Evolutionary conservation across 495 filamentous ascomycete species (phyloP), one percentile per base, ranked within the genome.

Genomic region (Neurospora sp.): DNA sequence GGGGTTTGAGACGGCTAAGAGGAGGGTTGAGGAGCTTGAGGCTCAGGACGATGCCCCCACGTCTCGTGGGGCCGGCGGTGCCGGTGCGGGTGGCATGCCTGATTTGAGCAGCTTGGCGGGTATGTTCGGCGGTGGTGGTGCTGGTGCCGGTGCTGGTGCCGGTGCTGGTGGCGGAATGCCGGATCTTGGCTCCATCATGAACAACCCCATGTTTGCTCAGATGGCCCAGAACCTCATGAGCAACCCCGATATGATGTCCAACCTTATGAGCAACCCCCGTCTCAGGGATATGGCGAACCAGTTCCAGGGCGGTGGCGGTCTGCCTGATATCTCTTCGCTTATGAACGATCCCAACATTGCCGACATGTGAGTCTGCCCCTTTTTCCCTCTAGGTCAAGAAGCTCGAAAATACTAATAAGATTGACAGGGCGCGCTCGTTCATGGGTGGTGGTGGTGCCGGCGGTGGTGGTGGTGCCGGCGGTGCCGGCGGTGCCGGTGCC

Each of bases 211-310:
- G 96, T 94, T 99, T 81, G 85, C 93, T 54, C 91, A 85, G 84
- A 97, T 98, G 93, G 96, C 96, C 35, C 93, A 97, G 86, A 97
- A 93, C 79, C 81, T 99, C 54, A 98, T 98, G 95, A 92, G 89
- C 81, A 98, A 99, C 82, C 96, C 96, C 14, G 91, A 96, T 7
- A 89, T 92, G 87, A 89, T 99, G 86, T 87, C 87, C 79, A 93
- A 93, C 77, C 80, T 98, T 72, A 97, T 98, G 94, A 94, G 86
- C 85, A 97, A 98, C 84, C 95, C 95, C n/a, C 87, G 89, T 71
- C 80, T 98, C 74, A 86, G 92, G 62, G 87, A 95, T 79, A 93
- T 97, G 93, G 90, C 92, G 71, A 86, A 90, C 73, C 83, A 85
- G 70, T 90, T 94, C 78, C 85, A 83, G n/a, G 84, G 86, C 10